Evolutionary conservation across 1,284 basidiomycete species (phyloP).

Genomic region (Apiotrichum domesticum): DNA sequence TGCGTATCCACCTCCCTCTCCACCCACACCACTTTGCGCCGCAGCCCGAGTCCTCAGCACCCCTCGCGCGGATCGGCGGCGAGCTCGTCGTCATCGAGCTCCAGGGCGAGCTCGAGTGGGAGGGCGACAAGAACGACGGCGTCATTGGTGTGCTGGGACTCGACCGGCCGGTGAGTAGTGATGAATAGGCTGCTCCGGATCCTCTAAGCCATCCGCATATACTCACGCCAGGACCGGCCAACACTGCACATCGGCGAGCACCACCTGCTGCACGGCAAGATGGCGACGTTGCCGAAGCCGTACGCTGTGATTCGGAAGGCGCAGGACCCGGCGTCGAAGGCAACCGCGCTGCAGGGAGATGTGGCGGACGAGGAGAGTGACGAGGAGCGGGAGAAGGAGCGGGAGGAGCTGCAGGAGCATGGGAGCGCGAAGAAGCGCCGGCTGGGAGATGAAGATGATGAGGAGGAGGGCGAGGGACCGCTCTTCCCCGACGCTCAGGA

Average conservation of each 20-base stretch:
- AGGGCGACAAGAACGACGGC: conserved; percentile 44
- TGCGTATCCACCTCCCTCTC: conserved; percentile 46
- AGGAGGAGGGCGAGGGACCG: conserved; percentile 28
- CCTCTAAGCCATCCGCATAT: not conserved
- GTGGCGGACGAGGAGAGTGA: conserved; percentile 19
- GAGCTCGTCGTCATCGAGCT: conserved; percentile 41
- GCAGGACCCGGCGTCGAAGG: not conserved
- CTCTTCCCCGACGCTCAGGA: conserved; percentile 18
- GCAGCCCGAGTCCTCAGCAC: conserved; percentile 18
- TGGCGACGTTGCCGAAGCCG: conserved; percentile 67
- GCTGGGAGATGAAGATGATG: conserved; percentile 13
- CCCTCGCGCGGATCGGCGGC: conserved; percentile 41
- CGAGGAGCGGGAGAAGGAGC: conserved; percentile 19
- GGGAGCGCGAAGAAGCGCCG: conserved; percentile 2
- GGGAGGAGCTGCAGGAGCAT: conserved; percentile 12
- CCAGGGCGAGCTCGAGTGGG: conserved; percentile 52
- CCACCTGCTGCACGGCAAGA: conserved; percentile 81
- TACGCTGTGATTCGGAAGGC: conserved; percentile 56
- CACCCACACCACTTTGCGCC: conserved; percentile 29
- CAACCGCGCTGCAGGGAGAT: conserved; percentile 12
- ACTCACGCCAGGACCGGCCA: conserved; percentile 58
- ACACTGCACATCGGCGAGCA: conserved; percentile 71
- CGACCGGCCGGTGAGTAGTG: conserved; percentile 39
- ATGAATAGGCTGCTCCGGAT: too few relatives aligned
- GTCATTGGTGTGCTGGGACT: conserved; percentile 44